A percentile compares a stretch with the other conserved stretches of the same genome.
These are phyloP conservation scores for Nepenthes mirabilis DNA, from an alignment of 148 eudicot species.

Conservation along the genomic window DNA sequence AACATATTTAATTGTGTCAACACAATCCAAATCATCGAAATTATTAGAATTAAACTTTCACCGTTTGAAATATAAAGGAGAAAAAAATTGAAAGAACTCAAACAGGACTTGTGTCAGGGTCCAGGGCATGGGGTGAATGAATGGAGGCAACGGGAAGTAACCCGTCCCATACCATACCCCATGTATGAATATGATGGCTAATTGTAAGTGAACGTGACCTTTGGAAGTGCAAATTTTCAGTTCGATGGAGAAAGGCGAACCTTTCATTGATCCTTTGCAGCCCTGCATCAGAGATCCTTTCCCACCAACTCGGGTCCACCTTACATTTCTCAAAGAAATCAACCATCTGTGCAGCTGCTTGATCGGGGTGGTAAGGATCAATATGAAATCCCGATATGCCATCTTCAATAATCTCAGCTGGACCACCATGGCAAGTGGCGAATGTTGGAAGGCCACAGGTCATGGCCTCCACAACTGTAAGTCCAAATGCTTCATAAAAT, in stretches of 20 bases:
- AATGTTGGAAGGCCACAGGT: conserved; percentile 93
- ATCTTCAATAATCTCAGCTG: conserved; percentile 81
- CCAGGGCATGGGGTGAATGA: too few relatives aligned
- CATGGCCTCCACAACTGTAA: conserved; percentile 98
- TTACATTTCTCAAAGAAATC: conserved; percentile 51
- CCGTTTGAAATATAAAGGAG: too few relatives aligned
- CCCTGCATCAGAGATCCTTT: conserved; percentile 45
- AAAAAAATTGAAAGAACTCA: too few relatives aligned
- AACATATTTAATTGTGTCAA: too few relatives aligned
- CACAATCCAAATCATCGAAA: too few relatives aligned
- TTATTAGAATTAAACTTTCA: too few relatives aligned
- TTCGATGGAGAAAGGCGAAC: conserved; percentile 21
- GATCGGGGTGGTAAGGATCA: conserved; percentile 93
- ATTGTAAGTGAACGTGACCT: neutral
- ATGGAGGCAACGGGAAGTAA: too few relatives aligned
- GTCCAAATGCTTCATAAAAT: conserved; percentile 95
- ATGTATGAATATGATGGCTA: too few relatives aligned
- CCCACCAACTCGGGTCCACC: conserved; percentile 60
- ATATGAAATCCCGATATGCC: conserved; percentile 87
- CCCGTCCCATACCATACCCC: too few relatives aligned
- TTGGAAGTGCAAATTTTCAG: neutral
- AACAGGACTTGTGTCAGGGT: too few relatives aligned
- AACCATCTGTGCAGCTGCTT: conserved; percentile 37
- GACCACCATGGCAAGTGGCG: conserved; percentile 98
- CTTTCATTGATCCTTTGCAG: conserved; percentile 68